Percentiles rank a stretch among this genome's conserved stretches.
phyloP scores from a whole-genome alignment of 177 flowering plant species.

The Vitis hybrid region DNA sequence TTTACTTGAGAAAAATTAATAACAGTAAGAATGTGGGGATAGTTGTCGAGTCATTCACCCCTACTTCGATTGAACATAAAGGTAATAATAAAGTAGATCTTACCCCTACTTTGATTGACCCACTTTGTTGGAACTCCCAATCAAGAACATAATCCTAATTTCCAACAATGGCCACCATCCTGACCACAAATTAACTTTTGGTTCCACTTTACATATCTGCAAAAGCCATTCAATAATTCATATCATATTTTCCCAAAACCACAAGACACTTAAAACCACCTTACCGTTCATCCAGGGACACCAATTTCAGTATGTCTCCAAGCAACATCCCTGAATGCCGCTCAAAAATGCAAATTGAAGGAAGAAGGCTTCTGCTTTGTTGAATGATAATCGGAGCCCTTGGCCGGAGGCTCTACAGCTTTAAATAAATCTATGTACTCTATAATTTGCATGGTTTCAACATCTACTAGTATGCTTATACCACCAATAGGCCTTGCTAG shows the following conservation, averaged over 20 bases:
- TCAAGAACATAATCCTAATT: constrained; percentile 73
- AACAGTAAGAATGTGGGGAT: no score
- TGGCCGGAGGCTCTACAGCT: constrained; percentile 40
- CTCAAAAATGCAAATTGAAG: constrained; percentile 54
- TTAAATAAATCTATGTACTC: constrained; percentile 25
- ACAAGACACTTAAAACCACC: not conserved
- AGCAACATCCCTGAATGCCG: constrained; percentile 34
- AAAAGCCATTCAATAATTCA: constrained; percentile 1
- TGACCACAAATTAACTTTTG: constrained; percentile 59
- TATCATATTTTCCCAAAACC: not conserved
- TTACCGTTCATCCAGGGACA: constrained; percentile 55
- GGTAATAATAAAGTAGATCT: not conserved
- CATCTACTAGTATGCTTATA: constrained; percentile 39
- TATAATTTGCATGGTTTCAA: constrained; percentile 34
- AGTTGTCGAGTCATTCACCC: no score
- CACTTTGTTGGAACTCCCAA: constrained; percentile 68
- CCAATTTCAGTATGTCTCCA: constrained; percentile 66
- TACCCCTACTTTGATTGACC: constrained; percentile 61
- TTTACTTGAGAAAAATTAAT: not conserved
- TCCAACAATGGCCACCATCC: constrained; percentile 68
- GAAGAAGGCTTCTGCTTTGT: constrained; percentile 10
- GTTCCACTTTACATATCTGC: constrained; percentile 48
- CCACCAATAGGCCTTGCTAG: constrained; percentile 59
- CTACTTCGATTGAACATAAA: no score
- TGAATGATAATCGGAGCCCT: constrained; percentile 41